Evolutionary conservation across 768 basidiomycete species (phyloP), one percentile per base, ranked within the genome.

Genomic region (Suillus tomentosus): DNA sequence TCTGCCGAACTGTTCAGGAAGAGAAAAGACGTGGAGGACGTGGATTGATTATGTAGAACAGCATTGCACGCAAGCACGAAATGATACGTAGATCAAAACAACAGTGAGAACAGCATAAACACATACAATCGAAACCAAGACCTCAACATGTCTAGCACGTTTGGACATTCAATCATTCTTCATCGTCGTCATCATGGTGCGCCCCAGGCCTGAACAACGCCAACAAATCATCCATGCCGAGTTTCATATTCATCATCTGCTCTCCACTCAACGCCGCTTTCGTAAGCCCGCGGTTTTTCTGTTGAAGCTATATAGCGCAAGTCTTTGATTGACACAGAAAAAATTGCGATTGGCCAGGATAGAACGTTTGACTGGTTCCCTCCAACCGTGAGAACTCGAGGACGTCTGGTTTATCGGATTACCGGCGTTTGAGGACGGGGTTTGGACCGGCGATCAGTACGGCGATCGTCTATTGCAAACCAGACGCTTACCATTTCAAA

Each of bases 281-380:
- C 2, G 96, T 87, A 1, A 99, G 82, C 56, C 86, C 88, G 5
- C 95, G 86, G 79, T 99, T 99, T 75, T 87, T 85, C n/a, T 92
- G 87, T 74, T 99, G 96, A n/a, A 99, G 83, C 85, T 92, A 67
- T 42, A 51, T 22, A 14, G 13, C 39, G 17, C 17, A 24, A 24
- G 24, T 24, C 24, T 24, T 24, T 24, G 24, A 24, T 24, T 24
- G 24, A 24, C 24, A 24, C 24, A 24, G 24, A 24, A 24, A 24
- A 24, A 24, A 24, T 24, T 24, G 24, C 24, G 24, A 24, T 24
- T 24, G 24, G 24, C 24, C 24, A 24, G 24, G 24, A 24, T 24
- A 24, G 24, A 24, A 24, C 24, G 24, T 24, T 24, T 24, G 24
- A 24, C 24, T 24, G 24, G 24, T 24, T 24, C 24, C 24, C 24